phyloP scores from a whole-genome alignment of 768 basidiomycete genomes.

The Paxillus ammoniavirescens region DNA sequence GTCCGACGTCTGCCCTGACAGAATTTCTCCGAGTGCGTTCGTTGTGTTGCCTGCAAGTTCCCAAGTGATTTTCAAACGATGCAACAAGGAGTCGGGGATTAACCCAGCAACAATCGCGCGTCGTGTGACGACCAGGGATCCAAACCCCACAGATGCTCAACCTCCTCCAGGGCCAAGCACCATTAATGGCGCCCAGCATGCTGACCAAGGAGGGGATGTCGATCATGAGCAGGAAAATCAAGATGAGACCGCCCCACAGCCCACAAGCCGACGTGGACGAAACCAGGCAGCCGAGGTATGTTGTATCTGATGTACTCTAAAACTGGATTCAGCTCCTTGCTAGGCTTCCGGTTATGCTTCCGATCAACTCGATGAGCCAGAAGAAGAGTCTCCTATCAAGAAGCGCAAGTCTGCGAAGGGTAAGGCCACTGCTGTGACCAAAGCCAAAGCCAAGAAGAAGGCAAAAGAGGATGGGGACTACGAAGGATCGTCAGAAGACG shows the following conservation, averaged over 20 bases:
- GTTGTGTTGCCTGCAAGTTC: not conserved
- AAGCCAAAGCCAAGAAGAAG: constrained; percentile 36
- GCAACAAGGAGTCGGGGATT: constrained; percentile 51
- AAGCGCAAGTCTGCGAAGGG: constrained; percentile 55
- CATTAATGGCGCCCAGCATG: not conserved
- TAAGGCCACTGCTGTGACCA: constrained; percentile 37
- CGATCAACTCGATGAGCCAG: constrained; percentile 70
- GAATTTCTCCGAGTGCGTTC: constrained; percentile 70
- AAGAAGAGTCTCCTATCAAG: constrained; percentile 43
- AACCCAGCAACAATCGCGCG: constrained; percentile 41
- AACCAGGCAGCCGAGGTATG: constrained; percentile 10
- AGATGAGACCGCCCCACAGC: constrained; percentile 3
- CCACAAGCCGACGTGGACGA: constrained; percentile 17
- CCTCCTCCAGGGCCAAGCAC: constrained; percentile 49
- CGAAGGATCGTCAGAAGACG: constrained; percentile 56
- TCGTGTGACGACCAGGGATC: constrained; percentile 31
- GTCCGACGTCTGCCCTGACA: constrained; percentile 81
- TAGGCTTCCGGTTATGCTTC: constrained; percentile 56
- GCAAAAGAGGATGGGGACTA: constrained; percentile 48
- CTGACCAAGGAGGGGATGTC: constrained; percentile 7
- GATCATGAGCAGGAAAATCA: constrained; percentile 14
- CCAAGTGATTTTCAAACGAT: constrained; percentile 24
- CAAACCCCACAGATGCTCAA: constrained; percentile 29
- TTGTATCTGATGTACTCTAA: not conserved
- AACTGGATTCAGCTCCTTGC: not conserved